Evolutionary conservation across 2,329 filamentous ascomycete species (phyloP).

Genomic region (Neofusicoccum ribis): DNA sequence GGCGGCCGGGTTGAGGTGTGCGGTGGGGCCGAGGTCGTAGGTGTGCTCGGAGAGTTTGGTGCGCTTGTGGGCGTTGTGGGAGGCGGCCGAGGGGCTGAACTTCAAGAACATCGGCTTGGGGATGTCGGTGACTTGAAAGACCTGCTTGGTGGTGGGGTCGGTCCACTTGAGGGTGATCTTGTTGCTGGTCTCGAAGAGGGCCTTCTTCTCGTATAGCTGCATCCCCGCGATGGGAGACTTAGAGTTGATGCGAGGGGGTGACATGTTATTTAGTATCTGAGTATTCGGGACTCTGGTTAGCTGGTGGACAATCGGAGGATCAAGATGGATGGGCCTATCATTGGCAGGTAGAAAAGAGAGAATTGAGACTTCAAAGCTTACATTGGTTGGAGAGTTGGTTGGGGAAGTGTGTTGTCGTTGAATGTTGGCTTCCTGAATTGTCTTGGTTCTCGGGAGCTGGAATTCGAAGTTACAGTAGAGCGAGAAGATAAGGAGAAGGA

Average conservation of each 20-base stretch:
- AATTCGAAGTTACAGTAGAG: no score
- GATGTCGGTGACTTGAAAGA: background rate
- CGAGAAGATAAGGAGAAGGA: no score
- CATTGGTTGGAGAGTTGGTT: no score
- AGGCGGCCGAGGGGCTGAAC: background rate
- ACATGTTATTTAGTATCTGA: background rate
- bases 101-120: background rate
- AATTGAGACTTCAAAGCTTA: no score
- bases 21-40: background rate
- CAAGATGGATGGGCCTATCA: no score
- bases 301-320: no score
- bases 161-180: background rate
- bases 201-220: background rate
- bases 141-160: background rate
- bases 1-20: background rate
- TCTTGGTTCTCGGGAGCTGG: no score
- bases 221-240: background rate
- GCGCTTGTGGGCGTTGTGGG: background rate
- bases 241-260: background rate
- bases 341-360: no score
- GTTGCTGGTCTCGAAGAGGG: background rate
- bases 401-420: no score
- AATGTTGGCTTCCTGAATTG: no score
- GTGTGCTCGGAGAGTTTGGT: background rate
- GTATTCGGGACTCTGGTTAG: no score